These are phyloP conservation scores for Globisporangium polare DNA, from an alignment of 352 stramenopile species.

Conservation along the genomic window DNA sequence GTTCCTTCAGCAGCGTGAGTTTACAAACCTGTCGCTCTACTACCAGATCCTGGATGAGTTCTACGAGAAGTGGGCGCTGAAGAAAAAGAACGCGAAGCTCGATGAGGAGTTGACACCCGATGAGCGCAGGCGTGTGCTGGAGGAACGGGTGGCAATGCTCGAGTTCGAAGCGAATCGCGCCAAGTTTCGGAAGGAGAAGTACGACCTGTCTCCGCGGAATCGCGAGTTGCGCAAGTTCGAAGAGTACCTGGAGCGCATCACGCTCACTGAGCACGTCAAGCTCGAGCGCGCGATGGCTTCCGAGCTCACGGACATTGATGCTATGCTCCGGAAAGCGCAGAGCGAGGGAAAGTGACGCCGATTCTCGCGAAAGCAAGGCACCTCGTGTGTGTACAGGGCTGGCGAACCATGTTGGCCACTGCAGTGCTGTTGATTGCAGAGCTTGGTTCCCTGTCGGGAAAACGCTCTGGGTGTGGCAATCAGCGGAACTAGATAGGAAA, in stretches of 20 bases:
- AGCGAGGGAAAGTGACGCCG: not conserved
- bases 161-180: conserved; percentile 35
- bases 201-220: conserved; percentile 42
- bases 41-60: conserved; percentile 60
- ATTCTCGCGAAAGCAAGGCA: not conserved
- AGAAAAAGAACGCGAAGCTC: conserved; percentile 31
- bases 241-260: conserved; percentile 49
- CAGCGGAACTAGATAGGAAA: too few relatives aligned
- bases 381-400: not conserved
- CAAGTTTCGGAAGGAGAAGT: conserved; percentile 55
- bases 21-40: conserved; percentile 50
- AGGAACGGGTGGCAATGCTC: conserved; percentile 33
- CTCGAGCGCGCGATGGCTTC: conserved; percentile 31
- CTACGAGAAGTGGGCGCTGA: conserved; percentile 54
- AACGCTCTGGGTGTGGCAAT: too few relatives aligned
- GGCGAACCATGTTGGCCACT: not conserved
- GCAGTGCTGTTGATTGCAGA: too few relatives aligned
- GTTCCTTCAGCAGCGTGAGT: conserved; percentile 42
- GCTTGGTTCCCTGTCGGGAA: too few relatives aligned
- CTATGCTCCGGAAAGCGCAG: not conserved
- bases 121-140: conserved; percentile 21
- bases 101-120: conserved; percentile 27
- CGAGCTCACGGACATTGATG: conserved; percentile 16
- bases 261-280: conserved; percentile 37
- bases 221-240: conserved; percentile 42